Evolutionary conservation across 1,284 basidiomycete genomes (phyloP).

Genomic region (Xerocomus subilludens): DNA sequence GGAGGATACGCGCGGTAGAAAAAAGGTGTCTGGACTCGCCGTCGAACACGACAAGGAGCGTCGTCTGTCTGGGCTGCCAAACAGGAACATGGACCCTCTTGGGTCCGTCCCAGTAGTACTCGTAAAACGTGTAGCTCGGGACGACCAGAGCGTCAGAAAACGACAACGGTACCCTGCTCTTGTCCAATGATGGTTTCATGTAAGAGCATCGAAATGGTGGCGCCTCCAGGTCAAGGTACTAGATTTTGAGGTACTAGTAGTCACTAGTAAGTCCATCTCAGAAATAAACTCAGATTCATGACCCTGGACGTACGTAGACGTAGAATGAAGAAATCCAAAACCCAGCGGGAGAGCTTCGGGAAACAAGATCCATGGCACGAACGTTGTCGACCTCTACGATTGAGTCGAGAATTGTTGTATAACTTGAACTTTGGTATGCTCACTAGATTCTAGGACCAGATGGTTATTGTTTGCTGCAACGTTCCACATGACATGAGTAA

Average conservation of each 20-base stretch:
- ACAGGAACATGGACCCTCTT: slow-evolving; percentile 41
- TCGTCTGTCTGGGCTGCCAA: slow-evolving; percentile 46
- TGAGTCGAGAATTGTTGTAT: neutral
- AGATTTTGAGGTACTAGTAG: too few species aligned
- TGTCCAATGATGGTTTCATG: slow-evolving; percentile 45
- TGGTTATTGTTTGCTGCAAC: too few species aligned
- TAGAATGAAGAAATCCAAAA: too few species aligned
- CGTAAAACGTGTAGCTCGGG: slow-evolving; percentile 37
- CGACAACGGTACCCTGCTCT: slow-evolving; percentile 28
- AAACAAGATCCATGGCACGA: neutral
- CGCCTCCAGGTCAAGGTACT: neutral
- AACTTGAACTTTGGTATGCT: too few species aligned
- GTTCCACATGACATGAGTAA: too few species aligned
- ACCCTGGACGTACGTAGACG: neutral
- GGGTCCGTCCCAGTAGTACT: slow-evolving; percentile 46
- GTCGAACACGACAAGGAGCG: slow-evolving; percentile 42
- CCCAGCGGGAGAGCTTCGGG: neutral
- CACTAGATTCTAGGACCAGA: too few species aligned
- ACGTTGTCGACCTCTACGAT: neutral
- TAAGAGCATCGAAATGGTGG: slow-evolving; percentile 25
- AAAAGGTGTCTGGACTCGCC: slow-evolving; percentile 40
- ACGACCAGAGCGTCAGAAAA: neutral
- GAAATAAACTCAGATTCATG: neutral
- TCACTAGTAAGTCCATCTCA: neutral
- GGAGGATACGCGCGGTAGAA: slow-evolving; percentile 37